A percentile compares a stretch with the other conserved stretches of the same genome.
phyloP scores from a whole-genome alignment of 2,329 filamentous ascomycete species.

The Epichloe bromicola region DNA sequence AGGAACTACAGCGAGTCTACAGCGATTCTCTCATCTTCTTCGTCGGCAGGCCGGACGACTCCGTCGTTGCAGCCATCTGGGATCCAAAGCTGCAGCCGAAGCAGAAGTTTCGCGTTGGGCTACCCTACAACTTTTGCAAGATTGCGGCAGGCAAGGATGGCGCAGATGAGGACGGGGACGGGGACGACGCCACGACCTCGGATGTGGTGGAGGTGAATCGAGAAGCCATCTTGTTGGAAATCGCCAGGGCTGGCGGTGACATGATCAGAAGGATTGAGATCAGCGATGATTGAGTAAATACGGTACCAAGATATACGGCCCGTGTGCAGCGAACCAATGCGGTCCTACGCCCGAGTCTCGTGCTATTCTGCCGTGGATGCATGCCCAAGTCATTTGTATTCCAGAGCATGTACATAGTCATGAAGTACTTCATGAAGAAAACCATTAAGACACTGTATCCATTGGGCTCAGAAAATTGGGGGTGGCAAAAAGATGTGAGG shows the following conservation, averaged over 20 bases:
- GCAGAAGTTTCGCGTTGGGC: slow-evolving; percentile 55
- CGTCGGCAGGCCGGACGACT: slow-evolving; percentile 46
- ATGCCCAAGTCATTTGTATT: too few relatives aligned
- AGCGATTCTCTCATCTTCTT: slow-evolving; percentile 67
- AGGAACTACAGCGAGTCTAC: slow-evolving; percentile 56
- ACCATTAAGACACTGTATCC: too few relatives aligned
- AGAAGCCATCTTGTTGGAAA: slow-evolving; percentile 56
- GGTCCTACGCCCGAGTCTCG: too few relatives aligned
- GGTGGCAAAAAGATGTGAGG: too few relatives aligned
- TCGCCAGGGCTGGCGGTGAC: slow-evolving; percentile 53
- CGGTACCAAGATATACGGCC: too few relatives aligned
- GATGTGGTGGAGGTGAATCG: slow-evolving; percentile 51
- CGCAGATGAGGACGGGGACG: slow-evolving; percentile 20
- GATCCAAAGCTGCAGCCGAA: slow-evolving; percentile 35
- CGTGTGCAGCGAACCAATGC: too few relatives aligned
- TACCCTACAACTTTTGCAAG: slow-evolving; percentile 45
- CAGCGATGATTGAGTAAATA: slow-evolving; percentile 7
- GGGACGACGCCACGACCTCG: not conserved
- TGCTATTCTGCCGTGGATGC: too few relatives aligned
- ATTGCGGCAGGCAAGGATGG: slow-evolving; percentile 13
- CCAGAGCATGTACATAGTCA: not conserved
- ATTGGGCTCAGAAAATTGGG: too few relatives aligned
- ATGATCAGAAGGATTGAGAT: slow-evolving; percentile 56
- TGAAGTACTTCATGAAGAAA: too few relatives aligned
- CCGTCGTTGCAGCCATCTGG: slow-evolving; percentile 45